Evolutionary conservation across 257 asterid genomes (phyloP).

Genomic region (Sherardia arvensis): DNA sequence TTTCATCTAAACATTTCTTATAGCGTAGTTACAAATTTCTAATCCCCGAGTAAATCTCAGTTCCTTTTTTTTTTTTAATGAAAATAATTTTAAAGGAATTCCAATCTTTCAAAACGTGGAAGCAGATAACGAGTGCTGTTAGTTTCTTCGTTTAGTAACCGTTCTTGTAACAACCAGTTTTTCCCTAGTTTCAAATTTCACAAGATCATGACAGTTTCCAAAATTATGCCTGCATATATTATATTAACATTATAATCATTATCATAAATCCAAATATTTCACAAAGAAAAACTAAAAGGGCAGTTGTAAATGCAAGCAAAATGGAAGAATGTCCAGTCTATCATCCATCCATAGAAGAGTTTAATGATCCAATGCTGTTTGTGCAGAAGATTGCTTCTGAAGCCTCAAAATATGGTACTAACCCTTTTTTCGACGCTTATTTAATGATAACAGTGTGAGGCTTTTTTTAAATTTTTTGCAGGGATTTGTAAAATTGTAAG

Average conservation of each 20-base stretch:
- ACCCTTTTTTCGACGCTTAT: not conserved
- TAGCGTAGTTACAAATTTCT: too few species aligned
- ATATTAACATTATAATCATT: too few species aligned
- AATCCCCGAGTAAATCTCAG: too few species aligned
- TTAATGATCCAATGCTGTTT: conserved; percentile 30
- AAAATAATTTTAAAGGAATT: too few species aligned
- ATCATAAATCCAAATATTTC: not conserved
- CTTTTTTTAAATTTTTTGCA: conserved; percentile 14
- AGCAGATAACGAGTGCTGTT: too few species aligned
- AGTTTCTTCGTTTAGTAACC: too few species aligned
- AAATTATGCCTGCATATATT: not conserved
- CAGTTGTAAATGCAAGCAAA: conserved; percentile 1
- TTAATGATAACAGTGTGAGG: not conserved
- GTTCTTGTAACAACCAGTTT: too few species aligned
- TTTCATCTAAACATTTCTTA: too few species aligned
- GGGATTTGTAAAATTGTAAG: conserved; percentile 39
- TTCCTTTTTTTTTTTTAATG: too few species aligned
- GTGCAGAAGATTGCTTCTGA: conserved; percentile 29
- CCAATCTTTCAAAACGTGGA: too few species aligned
- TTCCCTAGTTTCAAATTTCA: not conserved
- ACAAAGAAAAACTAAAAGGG: not conserved
- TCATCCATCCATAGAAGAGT: conserved; percentile 34
- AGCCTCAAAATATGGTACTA: conserved; percentile 40
- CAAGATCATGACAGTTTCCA: not conserved
- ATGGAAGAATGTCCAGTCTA: conserved; percentile 28